Base-by-base conservation (phyloP, 306 rosid species). In the Gleditsia sinensis region DNA sequence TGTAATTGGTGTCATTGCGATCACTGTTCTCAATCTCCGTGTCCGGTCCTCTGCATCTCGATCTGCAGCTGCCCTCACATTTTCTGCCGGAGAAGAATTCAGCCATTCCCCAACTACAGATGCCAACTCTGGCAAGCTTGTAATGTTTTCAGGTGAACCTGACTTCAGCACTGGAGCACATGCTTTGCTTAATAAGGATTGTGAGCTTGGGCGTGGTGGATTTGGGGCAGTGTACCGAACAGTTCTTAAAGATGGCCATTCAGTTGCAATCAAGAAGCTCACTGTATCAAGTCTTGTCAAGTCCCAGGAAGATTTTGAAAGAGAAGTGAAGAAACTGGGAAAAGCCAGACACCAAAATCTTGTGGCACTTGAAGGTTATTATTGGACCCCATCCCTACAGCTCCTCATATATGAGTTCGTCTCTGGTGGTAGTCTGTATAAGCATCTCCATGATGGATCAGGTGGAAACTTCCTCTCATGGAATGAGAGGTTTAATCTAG, bases 161-260 rank as follows among this genome's bases (percentile, higher is more conserved):
- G 99, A 92, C 70, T 92, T 95, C 86, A 92, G 96, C 83, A 87
- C 93, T 2, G 96, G 99, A 20, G 96, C 98, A 2, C 99, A 95
- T 71, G 97, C 99, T 67, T 86, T 95, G 61, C 98, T 95, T 78
- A 95, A 92, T 78, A 95, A 95, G 87, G 98, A 95, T 64, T 95
- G 98, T 27, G 99, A 95, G 88, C 99, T 95, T 61, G 99, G 99
- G 19, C 97, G 98, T 30, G 99, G 99, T 1, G 99, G 99, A 34
- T 95, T 95, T 25, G 99, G 99, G 43, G 91, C 98, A 8, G 99
- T 95, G 30, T 95, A 95, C 72, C 82, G 83, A 73, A 90, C 98
- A 5, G 93, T 87, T 84, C 96, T 95, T 36, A 78, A 92, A 70
- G 96, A 95, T 58, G 99, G 99, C 11, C 93, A 80, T 20, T 69